Evolutionary conservation across 495 filamentous ascomycete genomes (phyloP).

Genomic region (Neurospora sp.): DNA sequence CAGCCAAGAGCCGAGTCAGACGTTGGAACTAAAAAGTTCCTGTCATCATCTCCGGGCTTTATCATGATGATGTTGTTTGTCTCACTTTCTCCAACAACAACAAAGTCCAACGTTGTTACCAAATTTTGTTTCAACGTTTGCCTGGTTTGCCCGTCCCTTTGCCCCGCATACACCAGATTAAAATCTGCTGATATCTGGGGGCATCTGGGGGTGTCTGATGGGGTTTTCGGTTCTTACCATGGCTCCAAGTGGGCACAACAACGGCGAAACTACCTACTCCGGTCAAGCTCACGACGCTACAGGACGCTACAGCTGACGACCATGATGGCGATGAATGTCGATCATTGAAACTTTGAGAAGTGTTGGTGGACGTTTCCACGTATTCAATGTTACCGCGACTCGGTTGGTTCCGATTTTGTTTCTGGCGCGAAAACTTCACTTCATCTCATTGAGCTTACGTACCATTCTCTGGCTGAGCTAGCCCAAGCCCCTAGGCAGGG

Average conservation of each 20-base stretch:
- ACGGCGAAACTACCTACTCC: neutral
- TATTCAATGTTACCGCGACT: neutral
- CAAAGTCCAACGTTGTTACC: neutral
- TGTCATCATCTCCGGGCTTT: neutral
- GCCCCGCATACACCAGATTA: neutral
- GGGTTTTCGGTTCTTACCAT: neutral
- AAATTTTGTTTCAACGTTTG: neutral
- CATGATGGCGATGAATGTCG: neutral
- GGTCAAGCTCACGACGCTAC: neutral
- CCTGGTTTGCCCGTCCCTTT: neutral
- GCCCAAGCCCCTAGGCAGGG: neutral
- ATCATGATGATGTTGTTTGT: neutral
- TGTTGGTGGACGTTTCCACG: neutral
- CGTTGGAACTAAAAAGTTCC: neutral
- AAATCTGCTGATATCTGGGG: neutral
- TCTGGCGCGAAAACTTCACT: neutral
- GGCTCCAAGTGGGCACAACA: neutral
- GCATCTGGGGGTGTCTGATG: neutral
- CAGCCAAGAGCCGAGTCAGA: neutral
- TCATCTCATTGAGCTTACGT: neutral
- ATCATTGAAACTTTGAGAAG: neutral
- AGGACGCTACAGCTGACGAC: neutral
- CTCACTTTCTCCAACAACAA: neutral
- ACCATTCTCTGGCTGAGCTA: neutral
- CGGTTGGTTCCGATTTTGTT: neutral